These are phyloP conservation scores for Rosa chinensis DNA, from an alignment of 306 rosid species.

Conservation along the genomic window DNA sequence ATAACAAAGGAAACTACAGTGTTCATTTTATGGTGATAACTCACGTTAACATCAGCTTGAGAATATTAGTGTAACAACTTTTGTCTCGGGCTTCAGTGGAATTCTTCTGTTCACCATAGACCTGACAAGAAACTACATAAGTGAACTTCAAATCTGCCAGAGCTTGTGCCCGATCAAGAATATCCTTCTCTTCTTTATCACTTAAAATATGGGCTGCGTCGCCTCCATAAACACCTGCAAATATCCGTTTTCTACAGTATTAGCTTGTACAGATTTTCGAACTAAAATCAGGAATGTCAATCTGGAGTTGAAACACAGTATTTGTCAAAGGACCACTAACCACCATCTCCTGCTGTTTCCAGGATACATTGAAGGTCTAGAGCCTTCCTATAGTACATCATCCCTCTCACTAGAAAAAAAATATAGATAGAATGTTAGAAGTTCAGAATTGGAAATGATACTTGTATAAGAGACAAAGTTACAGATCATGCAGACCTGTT, in stretches of 20 bases:
- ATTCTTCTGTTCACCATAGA: constrained; percentile 76
- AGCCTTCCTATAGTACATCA: constrained; percentile 90
- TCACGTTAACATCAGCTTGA: constrained; percentile 79
- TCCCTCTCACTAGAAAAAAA: constrained; percentile 78
- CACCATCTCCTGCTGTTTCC: constrained; percentile 58
- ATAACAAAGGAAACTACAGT: constrained; percentile 4
- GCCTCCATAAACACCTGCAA: constrained; percentile 53
- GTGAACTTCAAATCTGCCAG: constrained; percentile 89
- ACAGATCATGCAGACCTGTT: constrained; percentile 63
- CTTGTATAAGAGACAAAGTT: constrained; percentile 8
- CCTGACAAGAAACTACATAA: constrained; percentile 92
- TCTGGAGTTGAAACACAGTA: constrained; percentile 1
- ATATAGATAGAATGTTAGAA: constrained; percentile 23
- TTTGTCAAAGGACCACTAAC: constrained; percentile 44
- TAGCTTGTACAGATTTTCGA: constrained; percentile 14
- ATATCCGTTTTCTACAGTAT: constrained; percentile 10
- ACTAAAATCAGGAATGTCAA: constrained; percentile 12
- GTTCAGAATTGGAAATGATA: constrained; percentile 20
- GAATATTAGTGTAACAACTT: constrained; percentile 64
- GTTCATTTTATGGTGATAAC: constrained; percentile 36
- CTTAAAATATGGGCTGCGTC: constrained; percentile 27
- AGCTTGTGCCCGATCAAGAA: constrained; percentile 58
- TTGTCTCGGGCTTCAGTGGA: constrained; percentile 50
- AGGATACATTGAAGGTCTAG: constrained; percentile 66
- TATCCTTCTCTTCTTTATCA: constrained; percentile 29